Base-by-base conservation (phyloP, 1,139 yeast species). In the Kurtzmaniella quercitrusa region DNA sequence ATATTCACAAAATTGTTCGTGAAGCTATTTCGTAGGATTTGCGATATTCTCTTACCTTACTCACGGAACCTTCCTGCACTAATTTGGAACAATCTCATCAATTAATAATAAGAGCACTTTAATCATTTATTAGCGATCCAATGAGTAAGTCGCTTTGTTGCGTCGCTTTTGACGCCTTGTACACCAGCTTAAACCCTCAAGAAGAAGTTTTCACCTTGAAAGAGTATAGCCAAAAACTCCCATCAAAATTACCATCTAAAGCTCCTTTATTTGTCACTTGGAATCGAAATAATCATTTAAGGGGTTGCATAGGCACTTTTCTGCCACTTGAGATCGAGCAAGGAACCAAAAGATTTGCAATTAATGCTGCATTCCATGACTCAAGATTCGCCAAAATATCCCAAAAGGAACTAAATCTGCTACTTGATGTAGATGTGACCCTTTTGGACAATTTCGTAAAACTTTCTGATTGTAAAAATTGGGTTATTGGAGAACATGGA, bases 231-330 rank as follows among this genome's bases (percentile, higher is more conserved):
- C 33, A 54, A 8, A 40, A 44, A 2, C 5, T 14, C 10, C 42
- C 56, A 1, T 16, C 53, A 4, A 50, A 58, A 8, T 64, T 70
- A 39, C 95, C 97, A 0, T 14, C 46, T 2, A 48, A 54, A n/a
- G 73, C 77, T 1, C 77, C 79, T 1, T 63, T 93, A 33, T 93
- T 93, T 64, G 84, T 93, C 29, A 91, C 98, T 0, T 93, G 96
- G 96, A 81, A 84, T 58, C 77, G 75, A 40, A 54, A 66, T 40
- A 62, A 72, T 44, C 66, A 70, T 15, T 68, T 93, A 41, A 71
- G 98, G 43, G 98, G 98, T 0, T 93, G 98, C 58, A 93, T 93
- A 45, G 98, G 98, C 1, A 91, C 96, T 0, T 91, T 93, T 58
- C 62, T 65, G 34, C 56, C 63, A 14, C 53, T 64, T 39, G 59